These are phyloP conservation scores for Colletotrichum gigasporum DNA, from an alignment of 2,329 filamentous ascomycete species.

Conservation along the genomic window DNA sequence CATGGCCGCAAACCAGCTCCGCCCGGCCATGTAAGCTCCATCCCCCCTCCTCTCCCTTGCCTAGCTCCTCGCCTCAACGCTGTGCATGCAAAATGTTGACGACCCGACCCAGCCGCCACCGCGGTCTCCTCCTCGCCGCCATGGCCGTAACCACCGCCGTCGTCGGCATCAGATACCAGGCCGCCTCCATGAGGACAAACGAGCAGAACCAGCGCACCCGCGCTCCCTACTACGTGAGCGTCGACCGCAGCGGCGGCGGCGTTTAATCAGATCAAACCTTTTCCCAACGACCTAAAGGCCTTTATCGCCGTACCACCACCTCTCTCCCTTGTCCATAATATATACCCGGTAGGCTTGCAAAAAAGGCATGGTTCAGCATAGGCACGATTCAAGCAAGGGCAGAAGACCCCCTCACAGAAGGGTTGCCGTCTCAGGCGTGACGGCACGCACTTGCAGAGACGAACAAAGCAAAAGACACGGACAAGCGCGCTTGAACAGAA, in stretches of 20 bases:
- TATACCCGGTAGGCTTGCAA: background rate
- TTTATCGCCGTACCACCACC: too few relatives aligned
- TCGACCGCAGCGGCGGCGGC: constrained; percentile 61
- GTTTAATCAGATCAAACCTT: constrained; percentile 45
- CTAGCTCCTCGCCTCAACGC: background rate
- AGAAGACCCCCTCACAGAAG: background rate
- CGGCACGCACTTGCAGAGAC: too few relatives aligned
- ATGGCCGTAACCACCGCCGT: constrained; percentile 40
- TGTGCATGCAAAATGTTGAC: background rate
- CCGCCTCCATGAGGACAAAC: constrained; percentile 49
- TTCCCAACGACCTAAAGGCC: too few relatives aligned
- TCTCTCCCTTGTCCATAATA: too few relatives aligned
- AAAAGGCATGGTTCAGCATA: background rate
- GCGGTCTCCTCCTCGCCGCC: constrained; percentile 46
- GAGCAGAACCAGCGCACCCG: constrained; percentile 52
- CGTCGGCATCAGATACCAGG: constrained; percentile 44
- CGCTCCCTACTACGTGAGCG: constrained; percentile 55
- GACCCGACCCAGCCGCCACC: constrained; percentile 45
- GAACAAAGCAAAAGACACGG: background rate
- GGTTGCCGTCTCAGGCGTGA: too few relatives aligned
- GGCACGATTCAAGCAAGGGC: background rate
- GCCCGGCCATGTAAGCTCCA: constrained; percentile 32
- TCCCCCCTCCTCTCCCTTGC: constrained; percentile 41
- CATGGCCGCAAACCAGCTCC: constrained; percentile 19
- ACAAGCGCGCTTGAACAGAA: background rate